These are phyloP conservation scores for Gloeophyllum trabeum DNA, from an alignment of 768 basidiomycete species.

Conservation along the genomic window DNA sequence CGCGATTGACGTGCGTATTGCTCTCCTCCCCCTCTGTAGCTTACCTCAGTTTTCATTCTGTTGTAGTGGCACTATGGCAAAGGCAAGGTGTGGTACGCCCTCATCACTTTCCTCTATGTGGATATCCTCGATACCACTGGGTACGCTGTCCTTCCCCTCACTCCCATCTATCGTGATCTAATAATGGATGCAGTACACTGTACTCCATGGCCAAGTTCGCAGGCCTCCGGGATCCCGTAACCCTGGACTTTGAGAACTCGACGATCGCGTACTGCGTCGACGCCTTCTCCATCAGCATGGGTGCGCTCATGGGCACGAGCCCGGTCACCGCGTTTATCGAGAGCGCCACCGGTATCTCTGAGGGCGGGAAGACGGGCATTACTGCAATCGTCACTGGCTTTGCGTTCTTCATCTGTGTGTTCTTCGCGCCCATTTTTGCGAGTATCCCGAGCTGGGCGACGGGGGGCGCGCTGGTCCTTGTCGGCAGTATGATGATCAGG, in stretches of 20 bases:
- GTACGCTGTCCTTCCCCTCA: neutral
- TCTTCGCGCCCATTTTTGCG: conserved; percentile 84
- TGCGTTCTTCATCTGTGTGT: conserved; percentile 74
- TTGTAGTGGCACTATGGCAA: conserved; percentile 28
- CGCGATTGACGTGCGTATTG: conserved; percentile 45
- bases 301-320: conserved; percentile 68
- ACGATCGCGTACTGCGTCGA: conserved; percentile 78
- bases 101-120: conserved; percentile 84
- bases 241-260: conserved; percentile 78
- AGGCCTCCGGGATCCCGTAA: conserved; percentile 75
- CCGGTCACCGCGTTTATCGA: conserved; percentile 81
- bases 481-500: conserved; percentile 83
- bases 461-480: conserved; percentile 75
- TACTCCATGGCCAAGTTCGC: conserved; percentile 91
- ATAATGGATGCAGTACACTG: conserved; percentile 40
- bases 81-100: conserved; percentile 77
- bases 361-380: conserved; percentile 84
- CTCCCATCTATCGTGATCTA: neutral
- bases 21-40: neutral
- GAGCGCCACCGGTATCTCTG: conserved; percentile 70
- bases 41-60: neutral
- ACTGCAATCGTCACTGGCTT: conserved; percentile 65
- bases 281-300: conserved; percentile 73
- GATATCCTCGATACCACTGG: conserved; percentile 47
- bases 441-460: conserved; percentile 85